Conservation (phyloP, 495 filamentous ascomycete species). For the Penicillium fimorum region DNA sequence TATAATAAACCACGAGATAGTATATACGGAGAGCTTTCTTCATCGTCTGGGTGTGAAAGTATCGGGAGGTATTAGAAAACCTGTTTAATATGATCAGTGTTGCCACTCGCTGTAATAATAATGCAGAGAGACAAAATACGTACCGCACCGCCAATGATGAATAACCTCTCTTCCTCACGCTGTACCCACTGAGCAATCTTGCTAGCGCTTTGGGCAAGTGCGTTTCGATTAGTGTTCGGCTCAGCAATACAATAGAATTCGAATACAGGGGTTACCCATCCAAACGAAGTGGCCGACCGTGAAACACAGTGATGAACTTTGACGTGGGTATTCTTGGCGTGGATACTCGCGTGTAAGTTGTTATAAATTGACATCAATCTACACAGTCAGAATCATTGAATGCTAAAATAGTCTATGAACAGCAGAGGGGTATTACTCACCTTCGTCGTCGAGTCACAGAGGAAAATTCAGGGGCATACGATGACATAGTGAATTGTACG, state of each 20-base stretch:
- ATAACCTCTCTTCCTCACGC: conserved; percentile 86
- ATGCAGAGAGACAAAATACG: conserved; percentile 15
- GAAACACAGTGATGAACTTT: conserved; percentile 80
- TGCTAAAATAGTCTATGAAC: not conserved
- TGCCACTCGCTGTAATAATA: not conserved
- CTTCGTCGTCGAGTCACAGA: conserved; percentile 64
- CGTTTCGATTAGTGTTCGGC: conserved; percentile 68
- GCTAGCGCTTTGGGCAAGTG: conserved; percentile 80
- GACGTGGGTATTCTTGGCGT: conserved; percentile 76
- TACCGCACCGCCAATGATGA: conserved; percentile 92
- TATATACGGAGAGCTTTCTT: conserved; percentile 12
- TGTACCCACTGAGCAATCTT: conserved; percentile 86
- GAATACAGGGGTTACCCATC: conserved; percentile 86
- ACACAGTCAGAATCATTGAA: conserved; percentile 1
- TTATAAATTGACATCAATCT: conserved; percentile 83
- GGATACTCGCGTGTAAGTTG: conserved; percentile 76
- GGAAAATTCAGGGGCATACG: conserved; percentile 69
- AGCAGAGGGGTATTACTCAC: conserved; percentile 25
- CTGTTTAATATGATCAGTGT: conserved; percentile 14
- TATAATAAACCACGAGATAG: conserved; percentile 9
- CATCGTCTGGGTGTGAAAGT: not conserved
- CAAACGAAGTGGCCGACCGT: conserved; percentile 72
- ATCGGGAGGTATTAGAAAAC: conserved; percentile 22
- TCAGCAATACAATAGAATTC: conserved; percentile 95
- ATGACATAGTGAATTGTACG: conserved; percentile 92